Conservation (phyloP, 148 eudicot species). For the Euryodendron excelsum region DNA sequence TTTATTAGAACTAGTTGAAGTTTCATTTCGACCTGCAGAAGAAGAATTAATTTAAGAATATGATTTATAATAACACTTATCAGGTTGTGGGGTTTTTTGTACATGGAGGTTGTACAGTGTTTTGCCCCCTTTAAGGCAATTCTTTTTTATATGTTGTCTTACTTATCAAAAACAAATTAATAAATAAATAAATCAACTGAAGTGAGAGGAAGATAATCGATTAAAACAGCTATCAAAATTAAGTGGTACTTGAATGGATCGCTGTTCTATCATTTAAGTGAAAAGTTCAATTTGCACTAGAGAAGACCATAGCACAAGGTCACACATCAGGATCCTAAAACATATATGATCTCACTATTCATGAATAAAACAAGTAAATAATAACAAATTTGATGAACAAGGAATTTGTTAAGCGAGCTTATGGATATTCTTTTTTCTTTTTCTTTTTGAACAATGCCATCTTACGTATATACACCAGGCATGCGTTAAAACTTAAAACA, state of each 20-base stretch:
- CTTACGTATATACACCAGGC: neutral
- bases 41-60: constrained; percentile 2
- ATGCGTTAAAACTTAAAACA: neutral
- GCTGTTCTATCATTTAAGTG: neutral
- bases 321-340: neutral
- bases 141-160: no score
- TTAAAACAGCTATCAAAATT: neutral
- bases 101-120: no score
- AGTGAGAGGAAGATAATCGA: neutral
- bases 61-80: neutral
- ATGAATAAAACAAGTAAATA: neutral
- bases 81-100: no score
- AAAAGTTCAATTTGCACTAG: neutral
- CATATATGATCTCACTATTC: neutral
- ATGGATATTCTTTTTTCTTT: no score
- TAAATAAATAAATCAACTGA: neutral
- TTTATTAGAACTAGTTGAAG: constrained; percentile 25
- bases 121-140: no score
- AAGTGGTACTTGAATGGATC: constrained; percentile 2
- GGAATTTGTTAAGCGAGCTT: neutral
- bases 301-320: neutral
- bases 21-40: constrained; percentile 48
- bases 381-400: neutral
- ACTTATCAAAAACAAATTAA: no score
- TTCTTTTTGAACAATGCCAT: no score